phyloP scores from a whole-genome alignment of 2,329 filamentous ascomycete genomes.

The Fusarium sp. region DNA sequence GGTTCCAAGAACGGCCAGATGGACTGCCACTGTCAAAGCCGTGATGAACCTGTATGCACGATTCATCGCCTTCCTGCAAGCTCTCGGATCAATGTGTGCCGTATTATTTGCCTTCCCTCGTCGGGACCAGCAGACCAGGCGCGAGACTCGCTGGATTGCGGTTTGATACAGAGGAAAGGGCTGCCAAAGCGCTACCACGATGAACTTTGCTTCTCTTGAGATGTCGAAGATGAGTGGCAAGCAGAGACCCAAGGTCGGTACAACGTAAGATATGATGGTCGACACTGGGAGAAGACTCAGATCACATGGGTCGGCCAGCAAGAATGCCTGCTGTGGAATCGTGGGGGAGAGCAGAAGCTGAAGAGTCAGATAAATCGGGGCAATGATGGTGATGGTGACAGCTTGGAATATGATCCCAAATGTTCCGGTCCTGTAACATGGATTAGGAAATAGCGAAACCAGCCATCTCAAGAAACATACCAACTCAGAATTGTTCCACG shows the following conservation, averaged over 20 bases:
- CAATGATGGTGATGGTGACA: constrained; percentile 40
- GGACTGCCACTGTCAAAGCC: constrained; percentile 1
- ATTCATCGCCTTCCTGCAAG: constrained; percentile 3
- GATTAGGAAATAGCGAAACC: not conserved
- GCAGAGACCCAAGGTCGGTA: constrained; percentile 32
- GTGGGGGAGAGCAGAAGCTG: constrained; percentile 34
- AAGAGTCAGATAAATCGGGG: constrained; percentile 36
- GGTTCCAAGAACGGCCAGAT: constrained; percentile 20
- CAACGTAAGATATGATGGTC: constrained; percentile 32
- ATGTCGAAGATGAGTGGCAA: constrained; percentile 25
- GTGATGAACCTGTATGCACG: constrained; percentile 30
- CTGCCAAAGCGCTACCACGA: constrained; percentile 37
- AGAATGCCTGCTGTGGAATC: not conserved
- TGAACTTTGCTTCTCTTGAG: constrained; percentile 9
- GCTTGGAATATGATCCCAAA: constrained; percentile 41
- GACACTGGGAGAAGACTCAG: constrained; percentile 28
- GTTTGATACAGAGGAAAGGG: constrained; percentile 39
- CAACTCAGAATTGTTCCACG: constrained; percentile 30
- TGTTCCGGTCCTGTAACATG: constrained; percentile 24
- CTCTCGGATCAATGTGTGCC: not conserved
- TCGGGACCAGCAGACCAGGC: not conserved
- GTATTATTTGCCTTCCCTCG: not conserved
- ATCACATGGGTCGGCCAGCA: constrained; percentile 32
- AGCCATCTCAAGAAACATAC: constrained; percentile 16
- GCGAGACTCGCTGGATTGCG: not conserved